Evolutionary conservation across 768 basidiomycete species (phyloP).

Genomic region (Scleroderma bovista): DNA sequence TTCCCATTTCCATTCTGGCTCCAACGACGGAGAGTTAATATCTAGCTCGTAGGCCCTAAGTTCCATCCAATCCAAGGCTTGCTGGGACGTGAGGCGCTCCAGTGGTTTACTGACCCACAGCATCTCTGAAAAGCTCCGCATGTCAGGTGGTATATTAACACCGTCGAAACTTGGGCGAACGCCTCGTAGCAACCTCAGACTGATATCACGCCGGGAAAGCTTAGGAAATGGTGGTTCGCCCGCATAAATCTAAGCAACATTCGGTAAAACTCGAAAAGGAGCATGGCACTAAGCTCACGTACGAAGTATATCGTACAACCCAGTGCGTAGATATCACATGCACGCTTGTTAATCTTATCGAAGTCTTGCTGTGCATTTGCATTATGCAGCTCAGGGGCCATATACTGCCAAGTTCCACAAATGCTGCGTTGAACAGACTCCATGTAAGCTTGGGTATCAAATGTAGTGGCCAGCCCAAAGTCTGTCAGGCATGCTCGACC

Average conservation of each 20-base stretch:
- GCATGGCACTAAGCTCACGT: constrained; percentile 1
- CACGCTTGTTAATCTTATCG: constrained; percentile 20
- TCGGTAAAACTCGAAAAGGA: not conserved
- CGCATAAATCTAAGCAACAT: constrained; percentile 12
- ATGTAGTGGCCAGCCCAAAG: constrained; percentile 35
- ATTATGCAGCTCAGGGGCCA: constrained; percentile 21
- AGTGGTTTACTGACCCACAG: constrained; percentile 20
- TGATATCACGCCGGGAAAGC: not conserved
- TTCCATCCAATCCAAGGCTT: constrained; percentile 21
- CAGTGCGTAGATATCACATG: constrained; percentile 37
- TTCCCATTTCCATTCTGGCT: constrained; percentile 17
- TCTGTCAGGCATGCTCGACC: constrained; percentile 45
- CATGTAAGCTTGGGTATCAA: constrained; percentile 11
- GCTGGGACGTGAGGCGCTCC: constrained; percentile 19
- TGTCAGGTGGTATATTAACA: constrained; percentile 11
- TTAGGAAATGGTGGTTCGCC: constrained; percentile 7
- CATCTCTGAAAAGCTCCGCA: constrained; percentile 28
- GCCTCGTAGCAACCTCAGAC: too few species aligned
- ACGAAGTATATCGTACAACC: constrained; percentile 38
- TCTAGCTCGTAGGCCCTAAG: constrained; percentile 12
- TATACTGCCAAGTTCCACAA: constrained; percentile 15
- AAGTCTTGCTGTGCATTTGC: constrained; percentile 3
- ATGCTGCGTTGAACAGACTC: constrained; percentile 6
- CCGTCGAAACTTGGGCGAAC: constrained; percentile 13
- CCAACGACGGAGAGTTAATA: not conserved